Percentiles rank a stretch among this genome's conserved stretches.
Evolutionary conservation across 208 protist species (phyloP).

Genomic region (Crithidia thermophila): DNA sequence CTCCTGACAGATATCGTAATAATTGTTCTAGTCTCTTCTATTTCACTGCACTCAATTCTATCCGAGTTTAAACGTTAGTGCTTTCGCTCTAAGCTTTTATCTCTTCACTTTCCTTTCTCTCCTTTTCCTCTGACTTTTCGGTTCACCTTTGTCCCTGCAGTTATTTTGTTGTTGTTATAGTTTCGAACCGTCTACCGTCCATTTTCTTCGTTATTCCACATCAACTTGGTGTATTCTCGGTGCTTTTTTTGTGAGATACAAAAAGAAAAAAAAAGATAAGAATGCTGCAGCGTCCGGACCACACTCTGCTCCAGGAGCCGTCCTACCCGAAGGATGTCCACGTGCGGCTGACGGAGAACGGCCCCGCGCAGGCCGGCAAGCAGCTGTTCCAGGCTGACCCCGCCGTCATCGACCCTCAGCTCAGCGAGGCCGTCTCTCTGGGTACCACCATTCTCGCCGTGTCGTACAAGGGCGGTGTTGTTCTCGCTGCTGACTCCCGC

Average conservation of each 20-base stretch:
- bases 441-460: constrained; percentile 99
- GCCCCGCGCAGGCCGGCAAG: constrained; percentile 60
- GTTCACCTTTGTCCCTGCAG: background rate
- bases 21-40: no score
- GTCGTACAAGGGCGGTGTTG: constrained; percentile 96
- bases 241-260: background rate
- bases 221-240: background rate
- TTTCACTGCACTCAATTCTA: no score
- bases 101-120: background rate
- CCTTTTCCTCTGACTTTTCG: background rate
- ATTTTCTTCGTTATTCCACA: background rate
- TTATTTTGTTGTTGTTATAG: background rate
- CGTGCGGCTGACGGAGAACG: constrained; percentile 62
- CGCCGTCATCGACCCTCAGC: constrained; percentile 79
- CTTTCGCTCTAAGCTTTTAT: no score
- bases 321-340: constrained; percentile 62
- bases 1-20: no score
- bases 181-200: no score
- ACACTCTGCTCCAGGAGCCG: constrained; percentile 78
- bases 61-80: no score
- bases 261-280: constrained; percentile 9
- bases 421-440: constrained; percentile 86
- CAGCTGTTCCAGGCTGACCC: constrained; percentile 75
- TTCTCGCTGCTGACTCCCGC: constrained; percentile 97
- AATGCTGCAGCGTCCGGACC: constrained; percentile 77